Percentiles rank a stretch among this genome's conserved stretches.
Evolutionary conservation across 768 basidiomycete species (phyloP).

Genomic region (Suillus cothurnatus): DNA sequence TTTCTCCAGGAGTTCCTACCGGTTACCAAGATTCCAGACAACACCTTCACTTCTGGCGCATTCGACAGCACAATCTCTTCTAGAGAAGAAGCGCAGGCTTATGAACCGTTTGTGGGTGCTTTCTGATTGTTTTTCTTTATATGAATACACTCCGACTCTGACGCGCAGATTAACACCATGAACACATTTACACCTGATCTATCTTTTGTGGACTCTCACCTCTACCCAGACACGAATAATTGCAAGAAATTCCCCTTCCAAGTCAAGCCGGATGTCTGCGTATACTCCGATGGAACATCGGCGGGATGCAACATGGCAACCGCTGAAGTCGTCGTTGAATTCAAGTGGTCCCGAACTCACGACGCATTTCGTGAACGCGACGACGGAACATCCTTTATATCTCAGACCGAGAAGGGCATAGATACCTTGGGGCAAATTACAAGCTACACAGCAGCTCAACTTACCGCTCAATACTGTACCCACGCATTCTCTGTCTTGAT

Average conservation of each 20-base stretch:
- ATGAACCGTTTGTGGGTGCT: slow-evolving; percentile 8
- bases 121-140: neutral
- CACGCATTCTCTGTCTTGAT: slow-evolving; percentile 34
- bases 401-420: neutral
- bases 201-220: slow-evolving; percentile 3
- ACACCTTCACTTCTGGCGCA: neutral
- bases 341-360: slow-evolving; percentile 7
- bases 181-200: slow-evolving; percentile 7
- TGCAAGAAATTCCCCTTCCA: slow-evolving; percentile 4
- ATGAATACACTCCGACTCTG: neutral
- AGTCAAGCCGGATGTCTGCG: slow-evolving; percentile 13
- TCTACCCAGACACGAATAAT: neutral
- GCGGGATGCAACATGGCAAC: neutral
- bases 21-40: neutral
- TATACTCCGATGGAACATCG: slow-evolving; percentile 1
- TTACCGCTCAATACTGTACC: slow-evolving; percentile 30
- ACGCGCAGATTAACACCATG: slow-evolving; percentile 7
- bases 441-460: slow-evolving; percentile 25
- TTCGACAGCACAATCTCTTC: neutral
- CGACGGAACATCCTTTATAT: neutral
- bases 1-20: slow-evolving; percentile 14
- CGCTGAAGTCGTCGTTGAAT: slow-evolving; percentile 11
- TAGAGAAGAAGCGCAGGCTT: neutral
- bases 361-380: slow-evolving; percentile 1
- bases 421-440: slow-evolving; percentile 27